Evolutionary conservation across 169 alveolate species (phyloP).

Genomic region (Cryptosporidium baileyi): DNA sequence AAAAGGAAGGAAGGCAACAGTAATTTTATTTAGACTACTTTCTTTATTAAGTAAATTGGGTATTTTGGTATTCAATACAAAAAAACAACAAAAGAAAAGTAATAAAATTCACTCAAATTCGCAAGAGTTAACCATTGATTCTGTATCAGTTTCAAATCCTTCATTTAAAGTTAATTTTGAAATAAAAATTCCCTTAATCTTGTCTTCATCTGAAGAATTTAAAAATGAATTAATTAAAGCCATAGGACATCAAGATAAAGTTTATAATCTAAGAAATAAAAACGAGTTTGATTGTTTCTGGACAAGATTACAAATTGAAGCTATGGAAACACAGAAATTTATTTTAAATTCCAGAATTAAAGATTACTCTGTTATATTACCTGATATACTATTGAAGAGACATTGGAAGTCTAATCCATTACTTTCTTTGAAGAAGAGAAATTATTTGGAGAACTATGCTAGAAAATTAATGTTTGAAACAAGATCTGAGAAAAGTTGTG

Average conservation of each 20-base stretch:
- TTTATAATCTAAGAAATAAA: neutral
- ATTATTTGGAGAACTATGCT: constrained; percentile 44
- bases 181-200: neutral
- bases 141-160: neutral
- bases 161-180: constrained; percentile 3
- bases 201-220: neutral
- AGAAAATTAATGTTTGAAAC: neutral
- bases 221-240: neutral
- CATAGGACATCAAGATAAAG: neutral
- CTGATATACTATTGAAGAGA: constrained; percentile 35
- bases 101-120: neutral
- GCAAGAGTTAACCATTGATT: neutral
- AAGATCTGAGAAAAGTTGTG: neutral
- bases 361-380: neutral
- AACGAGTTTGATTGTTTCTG: constrained; percentile 34
- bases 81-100: neutral
- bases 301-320: neutral
- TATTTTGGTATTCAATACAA: neutral
- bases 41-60: neutral
- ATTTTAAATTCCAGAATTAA: neutral
- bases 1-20: constrained; percentile 37
- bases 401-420: constrained; percentile 47
- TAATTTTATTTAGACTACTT: neutral
- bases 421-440: constrained; percentile 3
- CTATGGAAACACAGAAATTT: constrained; percentile 11